These are phyloP conservation scores for Verticillium nonalfalfae DNA, from an alignment of 2,329 filamentous ascomycete genomes.

Conservation along the genomic window DNA sequence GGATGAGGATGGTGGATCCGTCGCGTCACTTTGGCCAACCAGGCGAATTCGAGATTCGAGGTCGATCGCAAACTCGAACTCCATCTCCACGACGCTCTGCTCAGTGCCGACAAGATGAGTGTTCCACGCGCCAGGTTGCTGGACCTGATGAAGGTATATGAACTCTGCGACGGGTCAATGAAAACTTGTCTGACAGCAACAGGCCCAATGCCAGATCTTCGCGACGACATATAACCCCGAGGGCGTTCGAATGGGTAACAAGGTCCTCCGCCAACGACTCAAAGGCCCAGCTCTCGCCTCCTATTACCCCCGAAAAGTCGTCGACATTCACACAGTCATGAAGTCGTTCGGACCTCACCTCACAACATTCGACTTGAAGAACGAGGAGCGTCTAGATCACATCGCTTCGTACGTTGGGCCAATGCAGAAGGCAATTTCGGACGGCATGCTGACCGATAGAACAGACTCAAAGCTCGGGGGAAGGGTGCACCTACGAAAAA, in stretches of 20 bases:
- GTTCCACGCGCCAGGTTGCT: conserved; percentile 55
- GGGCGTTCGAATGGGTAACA: conserved; percentile 77
- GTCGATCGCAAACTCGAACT: conserved; percentile 11
- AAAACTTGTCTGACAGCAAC: conserved; percentile 1
- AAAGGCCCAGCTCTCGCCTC: conserved; percentile 74
- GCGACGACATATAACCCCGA: conserved; percentile 86
- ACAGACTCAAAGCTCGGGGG: conserved; percentile 68
- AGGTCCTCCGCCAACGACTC: conserved; percentile 82
- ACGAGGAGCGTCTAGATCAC: conserved; percentile 74
- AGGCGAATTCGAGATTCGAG: neutral
- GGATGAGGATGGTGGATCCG: neutral
- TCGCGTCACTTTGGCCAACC: neutral
- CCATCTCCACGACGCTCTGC: conserved; percentile 15
- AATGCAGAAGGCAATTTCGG: neutral
- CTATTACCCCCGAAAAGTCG: conserved; percentile 79
- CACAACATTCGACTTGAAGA: conserved; percentile 65
- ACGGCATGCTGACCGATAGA: conserved; percentile 19
- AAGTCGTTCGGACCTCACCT: conserved; percentile 61
- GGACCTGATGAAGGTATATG: conserved; percentile 71
- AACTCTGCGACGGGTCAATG: neutral
- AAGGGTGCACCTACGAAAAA: conserved; percentile 91
- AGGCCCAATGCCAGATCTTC: conserved; percentile 92
- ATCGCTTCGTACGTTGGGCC: conserved; percentile 51
- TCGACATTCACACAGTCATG: conserved; percentile 68
- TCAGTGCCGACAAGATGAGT: conserved; percentile 44